phyloP scores from a whole-genome alignment of 2,329 filamentous ascomycete genomes.

The Xylaria sp. region DNA sequence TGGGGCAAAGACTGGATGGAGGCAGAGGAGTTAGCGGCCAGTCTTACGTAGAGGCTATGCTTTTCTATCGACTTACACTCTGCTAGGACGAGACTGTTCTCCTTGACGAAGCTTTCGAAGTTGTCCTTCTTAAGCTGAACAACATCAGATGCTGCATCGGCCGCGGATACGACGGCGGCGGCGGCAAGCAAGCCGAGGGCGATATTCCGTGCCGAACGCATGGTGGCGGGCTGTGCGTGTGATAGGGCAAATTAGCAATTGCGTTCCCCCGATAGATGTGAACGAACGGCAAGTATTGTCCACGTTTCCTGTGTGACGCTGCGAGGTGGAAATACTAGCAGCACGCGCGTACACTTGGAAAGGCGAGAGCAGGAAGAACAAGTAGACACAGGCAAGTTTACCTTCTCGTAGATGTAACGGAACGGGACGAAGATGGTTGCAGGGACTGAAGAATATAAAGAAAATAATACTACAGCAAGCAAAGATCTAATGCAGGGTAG shows the following conservation, averaged over 20 bases:
- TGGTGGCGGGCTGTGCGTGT: slow-evolving; percentile 38
- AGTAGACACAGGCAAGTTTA: slow-evolving; percentile 9
- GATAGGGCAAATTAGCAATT: slow-evolving; percentile 25
- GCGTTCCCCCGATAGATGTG: slow-evolving; percentile 1
- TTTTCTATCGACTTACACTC: slow-evolving; percentile 74
- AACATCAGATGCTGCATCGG: slow-evolving; percentile 81
- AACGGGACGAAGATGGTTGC: slow-evolving; percentile 8
- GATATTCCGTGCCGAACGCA: slow-evolving; percentile 52
- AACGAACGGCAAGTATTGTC: not conserved
- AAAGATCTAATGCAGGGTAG: slow-evolving; percentile 21
- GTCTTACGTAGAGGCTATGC: slow-evolving; percentile 32
- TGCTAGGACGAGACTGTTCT: slow-evolving; percentile 89
- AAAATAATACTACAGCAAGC: slow-evolving; percentile 8
- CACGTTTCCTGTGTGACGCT: slow-evolving; percentile 21
- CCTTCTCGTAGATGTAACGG: slow-evolving; percentile 31
- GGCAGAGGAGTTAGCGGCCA: slow-evolving; percentile 49
- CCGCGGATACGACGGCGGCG: slow-evolving; percentile 67
- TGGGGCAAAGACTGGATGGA: slow-evolving; percentile 84
- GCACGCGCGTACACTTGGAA: not conserved
- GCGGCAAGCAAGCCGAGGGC: slow-evolving; percentile 66
- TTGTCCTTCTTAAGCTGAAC: slow-evolving; percentile 84
- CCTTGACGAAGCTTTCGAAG: slow-evolving; percentile 86
- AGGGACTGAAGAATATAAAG: slow-evolving; percentile 21
- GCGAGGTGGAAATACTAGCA: slow-evolving; percentile 5
- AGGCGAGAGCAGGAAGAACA: not conserved